These are phyloP conservation scores for Epichloe bromicola DNA, from an alignment of 2,329 filamentous ascomycete genomes.

Conservation along the genomic window DNA sequence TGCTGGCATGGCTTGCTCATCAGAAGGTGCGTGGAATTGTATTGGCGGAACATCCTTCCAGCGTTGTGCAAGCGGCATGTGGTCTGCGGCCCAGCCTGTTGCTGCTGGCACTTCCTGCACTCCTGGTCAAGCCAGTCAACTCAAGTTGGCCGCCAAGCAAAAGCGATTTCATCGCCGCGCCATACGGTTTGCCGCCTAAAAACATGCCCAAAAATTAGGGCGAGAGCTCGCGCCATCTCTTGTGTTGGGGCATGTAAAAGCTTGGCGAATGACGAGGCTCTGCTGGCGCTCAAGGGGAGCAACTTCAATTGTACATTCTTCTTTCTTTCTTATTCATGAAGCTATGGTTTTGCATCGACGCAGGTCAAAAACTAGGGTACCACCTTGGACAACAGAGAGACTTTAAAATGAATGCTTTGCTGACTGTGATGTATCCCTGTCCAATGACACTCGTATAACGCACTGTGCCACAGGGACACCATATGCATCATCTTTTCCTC, in stretches of 20 bases:
- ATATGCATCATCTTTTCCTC: too few relatives aligned
- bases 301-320: neutral
- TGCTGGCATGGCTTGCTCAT: slow-evolving; percentile 31
- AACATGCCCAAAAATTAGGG: neutral
- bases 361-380: neutral
- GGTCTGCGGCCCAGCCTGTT: slow-evolving; percentile 30
- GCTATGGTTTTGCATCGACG: neutral
- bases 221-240: too few relatives aligned
- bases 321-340: neutral
- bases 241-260: too few relatives aligned
- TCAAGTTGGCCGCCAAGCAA: slow-evolving; percentile 20
- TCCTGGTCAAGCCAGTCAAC: slow-evolving; percentile 16
- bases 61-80: slow-evolving; percentile 38
- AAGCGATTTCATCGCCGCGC: slow-evolving; percentile 16
- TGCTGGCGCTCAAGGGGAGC: neutral
- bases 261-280: neutral
- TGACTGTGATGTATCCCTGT: too few relatives aligned
- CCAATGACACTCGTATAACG: too few relatives aligned
- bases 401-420: too few relatives aligned
- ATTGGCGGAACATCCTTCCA: slow-evolving; percentile 37
- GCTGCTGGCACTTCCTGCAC: slow-evolving; percentile 33
- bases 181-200: slow-evolving; percentile 10
- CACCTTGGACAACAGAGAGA: too few relatives aligned
- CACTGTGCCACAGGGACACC: too few relatives aligned
- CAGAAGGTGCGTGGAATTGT: slow-evolving; percentile 42